Percentiles rank a stretch among this genome's conserved stretches.
These are phyloP conservation scores for Aspergillus asperescens DNA, from an alignment of 495 filamentous ascomycete species.

Conservation along the genomic window DNA sequence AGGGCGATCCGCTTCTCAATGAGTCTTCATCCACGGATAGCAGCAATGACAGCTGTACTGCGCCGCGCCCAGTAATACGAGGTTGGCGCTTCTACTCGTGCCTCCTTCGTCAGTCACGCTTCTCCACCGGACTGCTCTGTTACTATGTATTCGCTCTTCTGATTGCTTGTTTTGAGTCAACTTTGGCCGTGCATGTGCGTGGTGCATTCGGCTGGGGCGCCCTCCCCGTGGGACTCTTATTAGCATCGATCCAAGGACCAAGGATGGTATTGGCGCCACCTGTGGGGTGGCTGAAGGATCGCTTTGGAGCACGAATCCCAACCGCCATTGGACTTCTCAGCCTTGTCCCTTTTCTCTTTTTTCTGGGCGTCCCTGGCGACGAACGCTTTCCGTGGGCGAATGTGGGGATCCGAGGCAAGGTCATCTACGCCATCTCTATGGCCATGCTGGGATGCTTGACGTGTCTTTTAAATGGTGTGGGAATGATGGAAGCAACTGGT, in stretches of 20 bases:
- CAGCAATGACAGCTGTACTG: background rate
- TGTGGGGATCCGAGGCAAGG: conserved; percentile 12
- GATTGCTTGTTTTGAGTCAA: conserved; percentile 27
- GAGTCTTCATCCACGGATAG: background rate
- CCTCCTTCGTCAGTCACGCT: conserved; percentile 21
- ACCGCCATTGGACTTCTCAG: conserved; percentile 22
- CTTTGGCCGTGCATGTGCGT: conserved; percentile 28
- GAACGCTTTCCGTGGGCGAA: conserved; percentile 16
- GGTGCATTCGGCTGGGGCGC: conserved; percentile 30
- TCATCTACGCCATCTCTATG: conserved; percentile 20
- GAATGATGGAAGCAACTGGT: conserved; percentile 33
- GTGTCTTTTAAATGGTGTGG: conserved; percentile 25
- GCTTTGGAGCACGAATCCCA: conserved; percentile 21
- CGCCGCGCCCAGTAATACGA: background rate
- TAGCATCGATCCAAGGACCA: conserved; percentile 27
- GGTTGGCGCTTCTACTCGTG: conserved; percentile 23
- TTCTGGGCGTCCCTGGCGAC: conserved; percentile 23
- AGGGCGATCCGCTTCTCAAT: conserved; percentile 3
- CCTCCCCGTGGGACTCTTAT: conserved; percentile 25
- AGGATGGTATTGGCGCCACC: conserved; percentile 23
- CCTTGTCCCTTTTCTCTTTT: conserved; percentile 18
- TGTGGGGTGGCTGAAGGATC: conserved; percentile 29
- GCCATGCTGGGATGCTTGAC: conserved; percentile 20
- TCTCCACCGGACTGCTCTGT: conserved; percentile 22
- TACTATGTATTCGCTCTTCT: conserved; percentile 22